These are phyloP conservation scores for Anthostomella pinea DNA, from an alignment of 2,329 filamentous ascomycete genomes.

Conservation along the genomic window DNA sequence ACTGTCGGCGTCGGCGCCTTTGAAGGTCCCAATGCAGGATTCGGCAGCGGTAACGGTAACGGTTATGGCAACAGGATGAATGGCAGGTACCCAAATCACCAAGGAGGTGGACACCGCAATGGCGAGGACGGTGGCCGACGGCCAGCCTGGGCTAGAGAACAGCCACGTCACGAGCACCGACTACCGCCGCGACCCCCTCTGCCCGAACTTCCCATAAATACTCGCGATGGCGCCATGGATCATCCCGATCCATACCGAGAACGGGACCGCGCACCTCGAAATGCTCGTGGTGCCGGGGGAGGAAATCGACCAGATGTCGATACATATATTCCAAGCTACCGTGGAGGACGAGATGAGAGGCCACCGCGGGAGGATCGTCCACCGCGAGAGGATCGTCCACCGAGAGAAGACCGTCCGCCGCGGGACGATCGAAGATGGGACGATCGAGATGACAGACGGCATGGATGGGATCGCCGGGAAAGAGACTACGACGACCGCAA, in stretches of 20 bases:
- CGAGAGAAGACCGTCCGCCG: constrained; percentile 38
- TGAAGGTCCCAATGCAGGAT: constrained; percentile 48
- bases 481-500: constrained; percentile 34
- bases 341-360: constrained; percentile 34
- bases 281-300: constrained; percentile 28
- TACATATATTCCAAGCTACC: constrained; percentile 50
- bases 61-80: constrained; percentile 50
- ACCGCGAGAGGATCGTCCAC: constrained; percentile 34
- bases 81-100: constrained; percentile 40
- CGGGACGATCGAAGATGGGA: constrained; percentile 35
- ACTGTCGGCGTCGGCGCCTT: constrained; percentile 74
- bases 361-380: constrained; percentile 36
- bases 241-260: constrained; percentile 43
- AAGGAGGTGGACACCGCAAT: constrained; percentile 30
- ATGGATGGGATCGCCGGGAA: constrained; percentile 38
- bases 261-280: constrained; percentile 33
- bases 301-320: constrained; percentile 43
- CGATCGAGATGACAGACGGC: constrained; percentile 36
- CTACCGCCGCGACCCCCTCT: constrained; percentile 51
- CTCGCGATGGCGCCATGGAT: constrained; percentile 36
- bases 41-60: constrained; percentile 50
- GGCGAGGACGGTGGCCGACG: constrained; percentile 41
- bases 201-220: constrained; percentile 37
- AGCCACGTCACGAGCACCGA: constrained; percentile 34
- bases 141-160: constrained; percentile 55